Conservation (phyloP, 177 flowering plant species). For the Vitis hybrid region DNA sequence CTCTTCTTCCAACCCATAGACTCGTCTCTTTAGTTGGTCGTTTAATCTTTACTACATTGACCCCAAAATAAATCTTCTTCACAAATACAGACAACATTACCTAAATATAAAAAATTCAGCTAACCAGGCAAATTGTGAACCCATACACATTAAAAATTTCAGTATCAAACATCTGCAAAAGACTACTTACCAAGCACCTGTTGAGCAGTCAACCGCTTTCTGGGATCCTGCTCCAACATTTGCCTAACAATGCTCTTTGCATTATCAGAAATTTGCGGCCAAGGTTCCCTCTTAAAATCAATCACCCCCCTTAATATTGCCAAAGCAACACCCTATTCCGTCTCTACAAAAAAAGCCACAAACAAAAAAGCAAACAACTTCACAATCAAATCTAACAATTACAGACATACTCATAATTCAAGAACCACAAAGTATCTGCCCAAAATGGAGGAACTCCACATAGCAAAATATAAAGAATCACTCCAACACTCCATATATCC, state of each 20-base stretch:
- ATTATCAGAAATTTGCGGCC: constrained; percentile 87
- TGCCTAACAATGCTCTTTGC: constrained; percentile 85
- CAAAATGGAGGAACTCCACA: constrained; percentile 97
- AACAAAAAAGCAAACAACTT: constrained; percentile 2
- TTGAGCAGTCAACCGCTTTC: constrained; percentile 77
- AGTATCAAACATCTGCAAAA: not conserved
- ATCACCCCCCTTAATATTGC: constrained; percentile 75
- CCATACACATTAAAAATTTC: not conserved
- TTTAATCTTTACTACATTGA: no score
- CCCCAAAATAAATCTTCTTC: not conserved
- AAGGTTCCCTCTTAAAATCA: constrained; percentile 96
- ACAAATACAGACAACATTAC: not conserved
- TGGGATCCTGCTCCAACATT: constrained; percentile 86
- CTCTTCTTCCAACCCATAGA: no score
- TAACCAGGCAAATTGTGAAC: not conserved
- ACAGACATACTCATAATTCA: not conserved
- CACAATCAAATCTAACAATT: not conserved
- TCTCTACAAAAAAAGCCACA: constrained; percentile 43
- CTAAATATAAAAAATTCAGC: not conserved
- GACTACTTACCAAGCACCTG: constrained; percentile 84
- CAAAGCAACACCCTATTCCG: constrained; percentile 92
- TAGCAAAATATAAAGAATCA: constrained; percentile 78
- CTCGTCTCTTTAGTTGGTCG: no score
- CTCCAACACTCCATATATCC: constrained; percentile 96
- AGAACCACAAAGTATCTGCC: constrained; percentile 62